Evolutionary conservation across 345 rosid genomes (phyloP), one percentile per base, ranked within the genome.

Genomic region (Populus pruinosa): DNA sequence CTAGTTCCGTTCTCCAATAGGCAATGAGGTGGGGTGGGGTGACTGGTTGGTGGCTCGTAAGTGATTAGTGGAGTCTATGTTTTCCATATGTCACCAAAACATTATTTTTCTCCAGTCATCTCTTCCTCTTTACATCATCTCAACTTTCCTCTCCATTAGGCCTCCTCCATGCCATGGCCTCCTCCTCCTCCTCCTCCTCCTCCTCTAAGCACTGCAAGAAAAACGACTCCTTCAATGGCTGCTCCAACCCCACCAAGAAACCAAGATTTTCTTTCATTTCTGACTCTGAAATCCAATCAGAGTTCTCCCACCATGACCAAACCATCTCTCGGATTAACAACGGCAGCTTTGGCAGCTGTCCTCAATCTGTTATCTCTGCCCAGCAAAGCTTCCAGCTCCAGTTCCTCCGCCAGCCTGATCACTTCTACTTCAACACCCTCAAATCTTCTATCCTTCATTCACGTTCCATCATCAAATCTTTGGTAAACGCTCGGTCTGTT

Each of bases 331-430:
- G 97, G 21, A 86, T 94, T 80, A 94, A 94, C 87, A 94, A 94
- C 89, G 98, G 97, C 17, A 93, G 98, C 86, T 94, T 93, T 73
- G 98, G 97, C 1, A 87, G 88, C 84, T 91, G 98, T 69, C 97
- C 98, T 1, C 79, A 89, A 33, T 85, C 92, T 23, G 76, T 94
- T 69, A 78, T 93, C 49, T 72, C 97, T 61, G 86, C 88, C 44
- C 98, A 94, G 69, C 86, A 81, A 64, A 80, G 77, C 6, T 89
- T 92, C 90, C 98, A 93, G 82, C 88, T 88, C 59, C 82, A 73
- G 25, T 94, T 81, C 84, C 90, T 93, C 69, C 82, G 87, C 29
- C 98, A 93, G 75, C 98, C 98, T 2, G 97, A 94, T 77, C 53
- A 78, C 38, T 94, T 93, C 87, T 94, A 86, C 80, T 83, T 86